Percentiles rank a stretch among this genome's conserved stretches.
Evolutionary conservation across 257 asterid species (phyloP).

Genomic region (Fraxinus excelsior): DNA sequence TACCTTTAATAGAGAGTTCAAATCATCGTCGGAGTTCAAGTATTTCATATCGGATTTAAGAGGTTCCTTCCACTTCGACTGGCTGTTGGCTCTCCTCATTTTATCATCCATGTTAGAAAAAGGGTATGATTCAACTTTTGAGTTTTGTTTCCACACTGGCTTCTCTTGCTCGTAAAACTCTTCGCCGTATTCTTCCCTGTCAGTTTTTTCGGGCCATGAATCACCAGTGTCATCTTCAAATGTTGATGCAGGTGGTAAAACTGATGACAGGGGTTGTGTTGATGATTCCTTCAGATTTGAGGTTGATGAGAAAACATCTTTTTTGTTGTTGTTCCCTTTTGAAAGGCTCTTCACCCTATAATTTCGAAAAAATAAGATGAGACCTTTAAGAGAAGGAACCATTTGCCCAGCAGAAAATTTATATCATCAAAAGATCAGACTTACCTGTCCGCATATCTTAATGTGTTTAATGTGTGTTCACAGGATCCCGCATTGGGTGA

Average conservation of each 20-base stretch:
- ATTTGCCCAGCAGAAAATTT: slow-evolving; percentile 8
- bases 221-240: slow-evolving; percentile 83
- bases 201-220: slow-evolving; percentile 84
- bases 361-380: slow-evolving; percentile 17
- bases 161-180: slow-evolving; percentile 78
- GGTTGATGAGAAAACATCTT: slow-evolving; percentile 68
- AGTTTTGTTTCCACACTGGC: slow-evolving; percentile 51
- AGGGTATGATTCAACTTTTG: slow-evolving; percentile 55
- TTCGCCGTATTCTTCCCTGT: slow-evolving; percentile 80
- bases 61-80: slow-evolving; percentile 76
- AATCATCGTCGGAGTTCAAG: slow-evolving; percentile 57
- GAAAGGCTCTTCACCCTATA: slow-evolving; percentile 96
- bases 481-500: slow-evolving; percentile 44
- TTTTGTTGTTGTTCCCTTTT: slow-evolving; percentile 75
- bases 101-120: slow-evolving; percentile 58
- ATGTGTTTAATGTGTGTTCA: slow-evolving; percentile 40
- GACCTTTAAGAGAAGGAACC: slow-evolving; percentile 6
- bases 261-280: slow-evolving; percentile 54
- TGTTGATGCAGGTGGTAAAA: slow-evolving; percentile 52
- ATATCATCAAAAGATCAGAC: slow-evolving; percentile 1
- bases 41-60: slow-evolving; percentile 59
- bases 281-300: slow-evolving; percentile 74
- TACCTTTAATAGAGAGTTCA: slow-evolving; percentile 81
- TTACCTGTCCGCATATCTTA: slow-evolving; percentile 43
- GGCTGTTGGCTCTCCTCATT: slow-evolving; percentile 62